Evolutionary conservation across 177 flowering plant species (phyloP).

Genomic region (Telopea speciosissima): DNA sequence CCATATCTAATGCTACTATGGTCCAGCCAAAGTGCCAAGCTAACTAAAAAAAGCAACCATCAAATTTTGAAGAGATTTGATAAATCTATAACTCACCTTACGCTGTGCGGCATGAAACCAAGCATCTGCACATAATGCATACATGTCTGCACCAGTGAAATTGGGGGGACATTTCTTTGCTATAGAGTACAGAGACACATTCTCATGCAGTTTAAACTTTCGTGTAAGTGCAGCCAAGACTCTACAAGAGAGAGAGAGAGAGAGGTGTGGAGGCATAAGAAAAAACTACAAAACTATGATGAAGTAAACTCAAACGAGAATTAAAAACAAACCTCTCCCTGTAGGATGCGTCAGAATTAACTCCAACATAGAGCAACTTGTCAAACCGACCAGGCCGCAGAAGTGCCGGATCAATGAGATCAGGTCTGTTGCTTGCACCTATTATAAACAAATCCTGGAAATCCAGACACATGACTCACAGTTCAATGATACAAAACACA

Average conservation of each 20-base stretch:
- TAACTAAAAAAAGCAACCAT: no score
- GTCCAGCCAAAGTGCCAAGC: no score
- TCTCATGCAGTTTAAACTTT: constrained; percentile 73
- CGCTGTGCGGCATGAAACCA: constrained; percentile 98
- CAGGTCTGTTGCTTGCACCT: constrained; percentile 96
- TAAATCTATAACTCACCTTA: constrained; percentile 34
- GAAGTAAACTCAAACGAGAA: neutral
- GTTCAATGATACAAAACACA: no score
- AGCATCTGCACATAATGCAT: constrained; percentile 96
- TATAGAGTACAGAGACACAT: constrained; percentile 62
- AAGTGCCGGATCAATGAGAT: constrained; percentile 93
- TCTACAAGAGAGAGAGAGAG: constrained; percentile 29
- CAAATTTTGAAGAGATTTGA: neutral
- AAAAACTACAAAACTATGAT: neutral
- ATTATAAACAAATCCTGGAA: constrained; percentile 85
- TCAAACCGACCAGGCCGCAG: constrained; percentile 94
- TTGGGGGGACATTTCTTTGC: constrained; percentile 79
- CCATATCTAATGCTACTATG: no score
- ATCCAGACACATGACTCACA: neutral
- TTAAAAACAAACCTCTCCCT: constrained; percentile 59
- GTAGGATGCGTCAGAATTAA: constrained; percentile 74
- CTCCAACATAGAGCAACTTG: constrained; percentile 89
- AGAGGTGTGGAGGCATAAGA: neutral
- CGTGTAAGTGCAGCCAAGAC: constrained; percentile 86
- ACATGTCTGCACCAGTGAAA: constrained; percentile 98